phyloP scores from a whole-genome alignment of 257 asterid genomes.

The Solanum boliviense region DNA sequence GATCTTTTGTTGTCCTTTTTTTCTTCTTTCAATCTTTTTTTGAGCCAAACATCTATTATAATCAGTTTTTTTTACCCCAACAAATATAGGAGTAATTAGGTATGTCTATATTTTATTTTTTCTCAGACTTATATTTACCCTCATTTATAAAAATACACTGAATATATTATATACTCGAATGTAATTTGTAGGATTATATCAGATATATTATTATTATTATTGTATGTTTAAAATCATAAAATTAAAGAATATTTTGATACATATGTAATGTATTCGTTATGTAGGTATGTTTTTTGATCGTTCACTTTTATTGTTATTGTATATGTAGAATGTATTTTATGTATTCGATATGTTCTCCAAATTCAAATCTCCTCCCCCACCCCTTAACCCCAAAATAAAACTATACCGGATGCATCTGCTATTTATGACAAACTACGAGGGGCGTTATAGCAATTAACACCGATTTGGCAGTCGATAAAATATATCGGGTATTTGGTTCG shows the following conservation, averaged over 20 bases:
- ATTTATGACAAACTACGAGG: neutral
- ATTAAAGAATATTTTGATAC: neutral
- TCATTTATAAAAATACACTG: no score
- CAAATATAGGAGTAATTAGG: no score
- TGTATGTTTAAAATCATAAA: neutral
- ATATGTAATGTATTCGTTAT: no score
- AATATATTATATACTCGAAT: no score
- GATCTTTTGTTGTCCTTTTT: neutral
- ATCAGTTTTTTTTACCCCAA: neutral
- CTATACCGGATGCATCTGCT: neutral
- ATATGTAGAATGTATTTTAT: neutral
- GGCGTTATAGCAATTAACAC: neutral
- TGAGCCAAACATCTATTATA: neutral
- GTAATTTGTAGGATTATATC: neutral
- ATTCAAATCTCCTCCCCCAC: neutral
- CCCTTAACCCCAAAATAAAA: neutral
- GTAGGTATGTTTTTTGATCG: no score
- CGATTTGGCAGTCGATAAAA: neutral
- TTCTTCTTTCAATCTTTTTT: neutral
- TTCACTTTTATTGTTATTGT: no score
- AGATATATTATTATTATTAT: neutral
- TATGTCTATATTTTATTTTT: no score
- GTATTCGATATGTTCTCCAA: neutral
- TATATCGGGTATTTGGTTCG: neutral
- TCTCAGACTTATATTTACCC: accelerated